Percentiles rank a stretch among this genome's conserved stretches.
Evolutionary conservation across 2,329 filamentous ascomycete species (phyloP).

Genomic region (Teratosphaeria destructans): DNA sequence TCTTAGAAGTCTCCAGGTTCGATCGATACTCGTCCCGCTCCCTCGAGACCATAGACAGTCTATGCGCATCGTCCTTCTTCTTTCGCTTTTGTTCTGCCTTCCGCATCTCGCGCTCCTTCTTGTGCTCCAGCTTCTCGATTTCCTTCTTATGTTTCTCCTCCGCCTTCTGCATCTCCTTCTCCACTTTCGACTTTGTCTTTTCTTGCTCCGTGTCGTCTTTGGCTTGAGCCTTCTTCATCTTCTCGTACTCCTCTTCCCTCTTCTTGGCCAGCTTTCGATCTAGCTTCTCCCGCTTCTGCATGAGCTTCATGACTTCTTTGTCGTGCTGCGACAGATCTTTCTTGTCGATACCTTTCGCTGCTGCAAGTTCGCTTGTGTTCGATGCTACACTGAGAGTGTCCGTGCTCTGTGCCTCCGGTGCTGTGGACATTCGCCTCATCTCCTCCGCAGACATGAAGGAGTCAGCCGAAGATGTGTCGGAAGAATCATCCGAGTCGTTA

Average conservation of each 20-base stretch:
- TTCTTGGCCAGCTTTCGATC: slow-evolving; percentile 52
- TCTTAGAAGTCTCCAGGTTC: slow-evolving; percentile 36
- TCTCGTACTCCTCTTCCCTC: slow-evolving; percentile 41
- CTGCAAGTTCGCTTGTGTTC: slow-evolving; percentile 8
- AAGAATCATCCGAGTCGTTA: slow-evolving; percentile 5
- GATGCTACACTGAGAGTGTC: slow-evolving; percentile 15
- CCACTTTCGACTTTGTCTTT: slow-evolving; percentile 58
- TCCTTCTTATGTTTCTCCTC: slow-evolving; percentile 55
- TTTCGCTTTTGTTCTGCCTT: slow-evolving; percentile 37
- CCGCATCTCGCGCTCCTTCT: slow-evolving; percentile 24
- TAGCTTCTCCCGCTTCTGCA: slow-evolving; percentile 50
- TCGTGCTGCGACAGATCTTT: slow-evolving; percentile 33
- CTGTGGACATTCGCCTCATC: slow-evolving; percentile 23
- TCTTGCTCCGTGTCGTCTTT: slow-evolving; percentile 35
- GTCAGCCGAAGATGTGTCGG: slow-evolving; percentile 17
- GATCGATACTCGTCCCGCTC: slow-evolving; percentile 38
- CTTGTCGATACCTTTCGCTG: slow-evolving; percentile 1
- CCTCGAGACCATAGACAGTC: slow-evolving; percentile 36
- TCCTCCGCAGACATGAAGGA: slow-evolving; percentile 36
- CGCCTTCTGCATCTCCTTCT: slow-evolving; percentile 52
- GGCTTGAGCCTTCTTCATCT: slow-evolving; percentile 27
- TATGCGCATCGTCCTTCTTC: slow-evolving; percentile 38
- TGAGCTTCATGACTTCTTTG: slow-evolving; percentile 55
- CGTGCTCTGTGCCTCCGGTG: slow-evolving; percentile 15
- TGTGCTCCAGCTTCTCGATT: slow-evolving; percentile 43